Evolutionary conservation across 2,329 filamentous ascomycete genomes (phyloP).

Genomic region (Tolypocladium tundrense): DNA sequence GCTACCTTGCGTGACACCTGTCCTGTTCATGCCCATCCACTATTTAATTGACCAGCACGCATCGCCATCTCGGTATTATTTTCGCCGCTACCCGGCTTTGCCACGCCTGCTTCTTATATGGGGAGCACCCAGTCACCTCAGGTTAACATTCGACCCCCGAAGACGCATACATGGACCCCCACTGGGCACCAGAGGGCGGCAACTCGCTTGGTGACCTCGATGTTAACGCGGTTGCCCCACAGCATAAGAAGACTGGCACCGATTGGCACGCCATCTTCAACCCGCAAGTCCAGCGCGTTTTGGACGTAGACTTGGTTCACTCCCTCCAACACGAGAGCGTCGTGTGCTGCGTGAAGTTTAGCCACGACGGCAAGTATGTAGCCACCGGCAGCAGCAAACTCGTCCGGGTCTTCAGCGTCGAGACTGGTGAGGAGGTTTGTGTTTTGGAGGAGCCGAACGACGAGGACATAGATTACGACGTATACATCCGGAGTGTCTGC

Average conservation of each 20-base stretch:
- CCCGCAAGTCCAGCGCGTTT: conserved; percentile 72
- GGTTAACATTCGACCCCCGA: too few species aligned
- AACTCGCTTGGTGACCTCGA: conserved; percentile 76
- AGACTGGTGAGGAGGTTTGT: conserved; percentile 76
- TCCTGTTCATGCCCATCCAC: too few species aligned
- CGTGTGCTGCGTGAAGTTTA: conserved; percentile 96
- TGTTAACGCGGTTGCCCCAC: conserved; percentile 70
- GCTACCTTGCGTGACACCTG: too few species aligned
- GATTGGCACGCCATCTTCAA: conserved; percentile 99
- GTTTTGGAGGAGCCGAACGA: conserved; percentile 82
- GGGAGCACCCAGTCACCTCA: too few species aligned
- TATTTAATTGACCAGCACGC: too few species aligned
- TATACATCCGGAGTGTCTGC: conserved; percentile 96
- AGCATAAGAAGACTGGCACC: conserved; percentile 77
- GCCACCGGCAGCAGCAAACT: conserved; percentile 83
- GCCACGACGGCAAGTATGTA: conserved; percentile 86
- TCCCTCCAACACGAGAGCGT: conserved; percentile 91
- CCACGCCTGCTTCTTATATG: too few species aligned
- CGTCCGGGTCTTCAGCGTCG: conserved; percentile 98
- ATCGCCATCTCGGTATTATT: too few species aligned
- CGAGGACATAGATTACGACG: conserved; percentile 53
- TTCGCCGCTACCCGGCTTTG: too few species aligned
- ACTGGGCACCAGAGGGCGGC: conserved; percentile 15
- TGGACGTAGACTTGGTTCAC: conserved; percentile 91
- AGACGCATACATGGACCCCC: too few species aligned